Percentiles rank a stretch among this genome's conserved stretches.
Conservation (phyloP, 2,329 filamentous ascomycete genomes). For the Pestalotiopsis sp. region DNA sequence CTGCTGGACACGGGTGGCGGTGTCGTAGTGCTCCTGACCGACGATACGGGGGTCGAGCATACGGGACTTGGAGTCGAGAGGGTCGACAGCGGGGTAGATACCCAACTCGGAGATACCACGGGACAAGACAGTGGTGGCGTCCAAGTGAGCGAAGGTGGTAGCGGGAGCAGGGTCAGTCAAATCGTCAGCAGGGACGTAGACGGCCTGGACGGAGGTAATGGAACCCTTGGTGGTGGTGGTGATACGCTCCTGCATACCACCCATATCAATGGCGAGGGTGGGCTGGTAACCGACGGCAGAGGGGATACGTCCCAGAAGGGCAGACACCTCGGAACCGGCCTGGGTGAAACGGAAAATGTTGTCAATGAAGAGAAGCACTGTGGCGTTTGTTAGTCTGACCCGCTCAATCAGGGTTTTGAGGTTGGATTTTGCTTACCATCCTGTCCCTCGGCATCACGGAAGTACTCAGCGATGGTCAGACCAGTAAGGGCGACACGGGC, state of each 20-base stretch:
- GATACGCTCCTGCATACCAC: constrained; percentile 99
- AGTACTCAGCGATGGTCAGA: constrained; percentile 80
- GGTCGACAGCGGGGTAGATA: constrained; percentile 99
- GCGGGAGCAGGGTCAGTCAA: constrained; percentile 99
- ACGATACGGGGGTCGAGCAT: constrained; percentile 99
- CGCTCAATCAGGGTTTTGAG: not conserved
- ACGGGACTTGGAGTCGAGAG: constrained; percentile 98
- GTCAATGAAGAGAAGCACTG: constrained; percentile 98
- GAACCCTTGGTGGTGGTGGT: constrained; percentile 99
- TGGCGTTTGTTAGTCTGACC: constrained; percentile 10
- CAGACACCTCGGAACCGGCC: constrained; percentile 99
- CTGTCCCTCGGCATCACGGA: constrained; percentile 77
- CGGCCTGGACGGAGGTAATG: constrained; percentile 99
- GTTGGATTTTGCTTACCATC: constrained; percentile 60
- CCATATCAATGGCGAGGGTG: constrained; percentile 98
- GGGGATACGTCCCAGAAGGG: constrained; percentile 98
- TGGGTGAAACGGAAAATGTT: constrained; percentile 99
- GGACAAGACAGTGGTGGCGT: constrained; percentile 99
- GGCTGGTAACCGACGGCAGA: constrained; percentile 99
- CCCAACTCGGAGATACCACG: constrained; percentile 99
- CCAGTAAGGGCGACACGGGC: constrained; percentile 99
- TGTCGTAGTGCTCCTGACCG: constrained; percentile 96
- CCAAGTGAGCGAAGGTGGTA: constrained; percentile 99
- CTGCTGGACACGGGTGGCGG: constrained; percentile 93
- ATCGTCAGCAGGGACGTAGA: constrained; percentile 99